Evolutionary conservation across 768 basidiomycete genomes (phyloP).

Genomic region (Hericium coralloides): DNA sequence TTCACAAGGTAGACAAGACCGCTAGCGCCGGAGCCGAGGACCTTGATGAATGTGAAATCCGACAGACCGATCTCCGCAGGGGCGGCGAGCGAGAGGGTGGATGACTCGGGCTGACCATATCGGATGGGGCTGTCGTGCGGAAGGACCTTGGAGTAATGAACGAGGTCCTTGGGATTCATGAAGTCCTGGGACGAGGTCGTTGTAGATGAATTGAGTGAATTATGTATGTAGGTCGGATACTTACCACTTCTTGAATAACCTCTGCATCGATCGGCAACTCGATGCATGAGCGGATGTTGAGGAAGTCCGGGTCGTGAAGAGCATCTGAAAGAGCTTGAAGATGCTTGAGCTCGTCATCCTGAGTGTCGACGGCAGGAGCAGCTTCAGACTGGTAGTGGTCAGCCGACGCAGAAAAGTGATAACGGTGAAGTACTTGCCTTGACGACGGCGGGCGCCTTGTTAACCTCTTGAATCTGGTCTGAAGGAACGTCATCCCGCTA

Average conservation of each 20-base stretch:
- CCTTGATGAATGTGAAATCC: not conserved
- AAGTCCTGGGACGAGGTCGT: not conserved
- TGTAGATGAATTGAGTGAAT: not conserved
- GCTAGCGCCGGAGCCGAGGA: slow-evolving; percentile 1
- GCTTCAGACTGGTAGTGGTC: too few species aligned
- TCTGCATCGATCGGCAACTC: not conserved
- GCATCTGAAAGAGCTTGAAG: slow-evolving; percentile 1
- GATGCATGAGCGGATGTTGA: not conserved
- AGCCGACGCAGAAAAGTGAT: not conserved
- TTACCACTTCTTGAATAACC: not conserved
- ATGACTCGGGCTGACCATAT: not conserved
- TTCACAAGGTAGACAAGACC: not conserved
- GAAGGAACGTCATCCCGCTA: too few species aligned
- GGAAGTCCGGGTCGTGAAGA: not conserved
- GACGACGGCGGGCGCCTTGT: too few species aligned
- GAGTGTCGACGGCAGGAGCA: not conserved
- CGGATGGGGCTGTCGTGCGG: not conserved
- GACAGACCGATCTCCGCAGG: not conserved
- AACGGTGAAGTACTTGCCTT: not conserved
- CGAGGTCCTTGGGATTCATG: not conserved
- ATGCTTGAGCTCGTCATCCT: not conserved
- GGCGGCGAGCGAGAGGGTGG: too few species aligned
- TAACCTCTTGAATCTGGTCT: too few species aligned
- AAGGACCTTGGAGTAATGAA: not conserved
- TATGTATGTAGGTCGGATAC: not conserved